phyloP scores from a whole-genome alignment of 805 yeast genomes.

The Geotrichum ghanense region DNA sequence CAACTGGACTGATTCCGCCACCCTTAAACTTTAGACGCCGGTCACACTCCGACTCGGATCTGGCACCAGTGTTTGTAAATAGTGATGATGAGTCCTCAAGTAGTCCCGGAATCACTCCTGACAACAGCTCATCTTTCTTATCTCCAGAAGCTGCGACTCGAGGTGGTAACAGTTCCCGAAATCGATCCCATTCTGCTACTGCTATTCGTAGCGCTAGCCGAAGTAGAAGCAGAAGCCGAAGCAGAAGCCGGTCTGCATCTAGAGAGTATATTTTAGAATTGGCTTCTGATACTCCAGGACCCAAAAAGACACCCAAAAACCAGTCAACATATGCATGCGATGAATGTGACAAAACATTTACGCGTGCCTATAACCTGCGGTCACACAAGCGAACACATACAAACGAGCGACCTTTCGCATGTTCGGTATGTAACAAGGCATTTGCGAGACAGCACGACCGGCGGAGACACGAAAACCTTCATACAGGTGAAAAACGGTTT shows the following conservation, averaged over 20 bases:
- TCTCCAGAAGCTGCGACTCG: constrained; percentile 2
- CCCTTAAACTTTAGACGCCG: background rate
- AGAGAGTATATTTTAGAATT: constrained; percentile 54
- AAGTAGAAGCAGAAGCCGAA: background rate
- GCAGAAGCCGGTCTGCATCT: constrained; percentile 2
- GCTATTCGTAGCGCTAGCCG: background rate
- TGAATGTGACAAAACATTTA: constrained; percentile 75
- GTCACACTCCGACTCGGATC: background rate
- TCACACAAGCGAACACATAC: constrained; percentile 86
- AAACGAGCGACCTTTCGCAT: constrained; percentile 57
- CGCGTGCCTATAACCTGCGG: constrained; percentile 85
- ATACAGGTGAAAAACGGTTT: constrained; percentile 59
- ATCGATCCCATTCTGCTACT: background rate
- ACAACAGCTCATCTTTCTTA: background rate
- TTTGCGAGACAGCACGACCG: constrained; percentile 73
- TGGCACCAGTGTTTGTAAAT: background rate
- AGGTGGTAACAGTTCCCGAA: background rate
- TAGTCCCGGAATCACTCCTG: background rate
- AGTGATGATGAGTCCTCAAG: too few species aligned
- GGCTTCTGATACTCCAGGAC: constrained; percentile 42
- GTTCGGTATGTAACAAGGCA: constrained; percentile 50
- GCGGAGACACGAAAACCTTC: constrained; percentile 65
- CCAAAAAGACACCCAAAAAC: constrained; percentile 52
- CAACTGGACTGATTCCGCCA: background rate
- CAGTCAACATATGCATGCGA: constrained; percentile 69